Conservation (phyloP, 139 green algal species). For the Chlorella sp. region DNA sequence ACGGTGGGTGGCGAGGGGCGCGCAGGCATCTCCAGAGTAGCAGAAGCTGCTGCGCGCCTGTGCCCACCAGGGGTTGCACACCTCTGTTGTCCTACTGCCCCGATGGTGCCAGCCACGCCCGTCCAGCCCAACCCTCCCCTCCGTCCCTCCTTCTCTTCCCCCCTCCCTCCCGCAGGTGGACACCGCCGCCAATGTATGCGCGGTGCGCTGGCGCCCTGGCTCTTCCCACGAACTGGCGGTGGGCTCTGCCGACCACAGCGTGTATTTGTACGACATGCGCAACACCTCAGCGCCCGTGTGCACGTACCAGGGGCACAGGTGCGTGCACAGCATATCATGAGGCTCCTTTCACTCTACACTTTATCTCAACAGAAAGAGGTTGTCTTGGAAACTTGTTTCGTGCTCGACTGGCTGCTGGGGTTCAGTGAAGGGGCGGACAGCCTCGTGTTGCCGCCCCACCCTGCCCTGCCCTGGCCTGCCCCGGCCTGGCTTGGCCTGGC, state of each 20-base stretch:
- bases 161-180: slow-evolving; percentile 53
- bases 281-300: slow-evolving; percentile 42
- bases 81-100: no score
- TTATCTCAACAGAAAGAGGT: no score
- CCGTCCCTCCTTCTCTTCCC: background rate
- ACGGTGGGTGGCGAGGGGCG: no score
- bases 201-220: slow-evolving; percentile 80
- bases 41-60: no score
- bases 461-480: background rate
- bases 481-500: background rate
- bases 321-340: background rate
- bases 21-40: no score
- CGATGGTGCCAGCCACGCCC: background rate
- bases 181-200: slow-evolving; percentile 89
- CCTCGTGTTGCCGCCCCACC: background rate
- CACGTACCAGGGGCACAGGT: slow-evolving; percentile 56
- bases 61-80: no score
- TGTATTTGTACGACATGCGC: slow-evolving; percentile 87
- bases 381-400: background rate
- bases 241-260: slow-evolving; percentile 80
- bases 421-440: background rate
- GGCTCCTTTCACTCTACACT: no score
- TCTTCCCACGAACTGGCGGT: slow-evolving; percentile 79
- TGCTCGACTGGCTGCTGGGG: background rate
- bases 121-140: background rate